These are phyloP conservation scores for Buxus sempervirens DNA, from an alignment of 164 flowering plant species.

Conservation along the genomic window DNA sequence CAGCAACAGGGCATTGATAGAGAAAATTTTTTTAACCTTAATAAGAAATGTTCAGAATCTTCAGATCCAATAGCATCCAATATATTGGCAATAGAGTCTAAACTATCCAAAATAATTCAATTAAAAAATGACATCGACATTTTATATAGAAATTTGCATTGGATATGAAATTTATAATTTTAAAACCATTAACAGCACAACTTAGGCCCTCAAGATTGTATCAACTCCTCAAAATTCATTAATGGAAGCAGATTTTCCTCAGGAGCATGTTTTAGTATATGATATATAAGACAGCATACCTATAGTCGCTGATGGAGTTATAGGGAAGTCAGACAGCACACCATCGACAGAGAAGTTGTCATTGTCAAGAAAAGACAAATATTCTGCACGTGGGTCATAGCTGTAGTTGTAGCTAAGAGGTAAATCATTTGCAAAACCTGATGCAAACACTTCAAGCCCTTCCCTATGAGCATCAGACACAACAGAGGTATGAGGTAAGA, in stretches of 20 bases:
- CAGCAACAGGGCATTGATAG: too few relatives aligned
- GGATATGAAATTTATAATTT: too few relatives aligned
- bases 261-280: too few relatives aligned
- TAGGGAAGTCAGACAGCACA: conserved; percentile 74
- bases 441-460: conserved; percentile 74
- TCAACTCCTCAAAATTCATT: background rate
- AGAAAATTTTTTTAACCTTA: too few relatives aligned
- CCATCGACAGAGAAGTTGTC: conserved; percentile 88
- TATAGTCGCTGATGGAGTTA: conserved; percentile 66
- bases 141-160: too few relatives aligned
- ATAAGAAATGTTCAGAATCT: too few relatives aligned
- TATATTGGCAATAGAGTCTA: background rate
- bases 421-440: conserved; percentile 72
- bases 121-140: background rate
- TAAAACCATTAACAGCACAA: too few relatives aligned
- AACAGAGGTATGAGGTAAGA: conserved; percentile 55
- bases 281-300: conserved; percentile 34
- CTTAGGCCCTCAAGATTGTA: background rate
- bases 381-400: conserved; percentile 75
- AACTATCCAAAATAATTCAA: too few relatives aligned
- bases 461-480: conserved; percentile 78
- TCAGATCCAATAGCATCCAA: background rate
- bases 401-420: conserved; percentile 66
- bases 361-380: conserved; percentile 64
- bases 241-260: background rate